Conservation (phyloP, 148 eudicot species). For the Spergularia marina region DNA sequence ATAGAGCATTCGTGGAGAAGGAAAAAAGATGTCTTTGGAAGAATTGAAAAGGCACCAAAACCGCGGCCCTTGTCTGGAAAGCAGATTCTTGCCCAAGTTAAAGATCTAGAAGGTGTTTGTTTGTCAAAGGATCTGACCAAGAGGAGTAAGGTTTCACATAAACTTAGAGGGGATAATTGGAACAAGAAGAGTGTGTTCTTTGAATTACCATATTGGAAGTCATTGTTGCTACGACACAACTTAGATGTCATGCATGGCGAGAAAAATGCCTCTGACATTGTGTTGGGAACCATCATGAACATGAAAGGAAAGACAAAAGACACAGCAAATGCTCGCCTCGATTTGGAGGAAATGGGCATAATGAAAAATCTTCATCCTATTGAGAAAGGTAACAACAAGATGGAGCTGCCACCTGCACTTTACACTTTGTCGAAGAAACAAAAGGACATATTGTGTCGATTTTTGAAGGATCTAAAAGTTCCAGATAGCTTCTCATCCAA, state of each 20-base stretch:
- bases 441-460: slow-evolving; percentile 5
- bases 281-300: background rate
- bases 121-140: background rate
- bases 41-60: background rate
- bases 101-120: background rate
- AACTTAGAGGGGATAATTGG: background rate
- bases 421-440: background rate
- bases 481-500: slow-evolving; percentile 12
- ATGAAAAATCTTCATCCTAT: background rate
- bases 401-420: background rate
- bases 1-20: background rate
- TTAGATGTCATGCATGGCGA: slow-evolving; percentile 23
- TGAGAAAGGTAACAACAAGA: background rate
- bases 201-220: slow-evolving; percentile 14
- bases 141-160: background rate
- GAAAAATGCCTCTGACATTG: slow-evolving; percentile 10
- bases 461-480: background rate
- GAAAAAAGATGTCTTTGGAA: background rate
- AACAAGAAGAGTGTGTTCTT: slow-evolving; percentile 19
- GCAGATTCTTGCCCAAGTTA: background rate
- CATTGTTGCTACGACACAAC: background rate
- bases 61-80: background rate
- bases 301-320: slow-evolving; percentile 12
- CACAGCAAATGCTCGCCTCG: background rate
- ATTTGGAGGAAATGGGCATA: background rate